A percentile compares a stretch with the other conserved stretches of the same genome.
Evolutionary conservation across 2,329 filamentous ascomycete genomes (phyloP).

Genomic region (Coleophoma cylindrospora): DNA sequence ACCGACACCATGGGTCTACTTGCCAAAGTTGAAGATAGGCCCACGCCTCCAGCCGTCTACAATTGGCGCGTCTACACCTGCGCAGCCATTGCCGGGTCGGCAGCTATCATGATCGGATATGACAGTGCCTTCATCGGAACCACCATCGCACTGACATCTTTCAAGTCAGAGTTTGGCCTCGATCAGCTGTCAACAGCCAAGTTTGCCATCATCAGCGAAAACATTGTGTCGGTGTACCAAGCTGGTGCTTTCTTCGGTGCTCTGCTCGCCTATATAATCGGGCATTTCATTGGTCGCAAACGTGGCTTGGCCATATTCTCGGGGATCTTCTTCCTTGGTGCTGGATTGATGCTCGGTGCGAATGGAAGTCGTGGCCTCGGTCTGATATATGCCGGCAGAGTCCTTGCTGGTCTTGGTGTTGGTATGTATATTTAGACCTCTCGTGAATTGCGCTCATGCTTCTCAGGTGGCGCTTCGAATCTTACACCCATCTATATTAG

Average conservation of each 20-base stretch:
- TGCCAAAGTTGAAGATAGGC: constrained; percentile 48
- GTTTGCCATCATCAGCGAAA: constrained; percentile 59
- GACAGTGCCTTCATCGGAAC: constrained; percentile 78
- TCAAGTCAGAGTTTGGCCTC: constrained; percentile 64
- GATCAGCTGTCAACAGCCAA: constrained; percentile 36
- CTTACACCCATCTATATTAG: constrained; percentile 60
- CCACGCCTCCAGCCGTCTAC: constrained; percentile 52
- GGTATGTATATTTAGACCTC: too few relatives aligned
- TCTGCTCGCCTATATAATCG: constrained; percentile 61
- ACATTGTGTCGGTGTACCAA: constrained; percentile 79
- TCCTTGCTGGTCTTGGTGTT: constrained; percentile 58
- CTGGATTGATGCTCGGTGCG: constrained; percentile 67
- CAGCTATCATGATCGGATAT: constrained; percentile 48
- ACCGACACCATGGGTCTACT: constrained; percentile 33
- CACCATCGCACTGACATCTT: constrained; percentile 66
- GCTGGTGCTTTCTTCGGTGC: constrained; percentile 80
- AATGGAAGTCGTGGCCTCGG: constrained; percentile 57
- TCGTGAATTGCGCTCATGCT: too few relatives aligned
- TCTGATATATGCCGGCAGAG: constrained; percentile 55
- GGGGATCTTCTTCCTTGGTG: constrained; percentile 63
- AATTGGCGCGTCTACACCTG: constrained; percentile 55
- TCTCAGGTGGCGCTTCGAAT: constrained; percentile 50
- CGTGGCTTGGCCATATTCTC: constrained; percentile 57
- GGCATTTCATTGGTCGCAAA: constrained; percentile 63
- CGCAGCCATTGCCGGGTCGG: constrained; percentile 49